A percentile compares a stretch with the other conserved stretches of the same genome.
Evolutionary conservation across 352 stramenopile genomes (phyloP).

Genomic region (Pythium periplocum): DNA sequence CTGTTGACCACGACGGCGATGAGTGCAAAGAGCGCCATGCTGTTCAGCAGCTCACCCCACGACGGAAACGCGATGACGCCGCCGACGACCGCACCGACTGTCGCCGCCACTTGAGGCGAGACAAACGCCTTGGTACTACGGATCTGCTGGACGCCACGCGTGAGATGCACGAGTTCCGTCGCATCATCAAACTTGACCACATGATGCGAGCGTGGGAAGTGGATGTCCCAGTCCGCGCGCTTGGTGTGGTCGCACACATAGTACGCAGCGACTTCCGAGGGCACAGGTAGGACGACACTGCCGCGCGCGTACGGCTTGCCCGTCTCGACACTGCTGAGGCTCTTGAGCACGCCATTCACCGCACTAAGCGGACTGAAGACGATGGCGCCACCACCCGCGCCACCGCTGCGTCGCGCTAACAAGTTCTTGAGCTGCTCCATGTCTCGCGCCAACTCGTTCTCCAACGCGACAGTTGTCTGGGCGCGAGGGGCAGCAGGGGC

Average conservation of each 20-base stretch:
- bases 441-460: conserved; percentile 64
- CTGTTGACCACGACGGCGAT: conserved; percentile 38
- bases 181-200: conserved; percentile 72
- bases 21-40: conserved; percentile 38
- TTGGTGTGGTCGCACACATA: conserved; percentile 61
- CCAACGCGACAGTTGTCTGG: conserved; percentile 54
- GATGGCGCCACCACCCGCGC: conserved; percentile 12
- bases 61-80: conserved; percentile 30
- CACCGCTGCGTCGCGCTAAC: conserved; percentile 23
- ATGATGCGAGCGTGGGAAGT: conserved; percentile 56
- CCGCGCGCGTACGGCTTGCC: conserved; percentile 52
- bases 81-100: conserved; percentile 34
- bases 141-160: conserved; percentile 40
- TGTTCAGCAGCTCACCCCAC: conserved; percentile 45
- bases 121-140: conserved; percentile 38
- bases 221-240: conserved; percentile 69
- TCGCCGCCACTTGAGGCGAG: conserved; percentile 37
- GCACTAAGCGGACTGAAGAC: conserved; percentile 52
- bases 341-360: conserved; percentile 51
- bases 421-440: conserved; percentile 61
- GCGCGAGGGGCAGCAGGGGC: no score
- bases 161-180: conserved; percentile 70
- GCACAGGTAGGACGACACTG: conserved; percentile 55
- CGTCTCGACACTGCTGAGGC: conserved; percentile 34
- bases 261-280: conserved; percentile 52